Percentiles rank a stretch among this genome's conserved stretches.
Conservation (phyloP, 2,329 filamentous ascomycete species). For the Endoconidiophora laricicola region DNA sequence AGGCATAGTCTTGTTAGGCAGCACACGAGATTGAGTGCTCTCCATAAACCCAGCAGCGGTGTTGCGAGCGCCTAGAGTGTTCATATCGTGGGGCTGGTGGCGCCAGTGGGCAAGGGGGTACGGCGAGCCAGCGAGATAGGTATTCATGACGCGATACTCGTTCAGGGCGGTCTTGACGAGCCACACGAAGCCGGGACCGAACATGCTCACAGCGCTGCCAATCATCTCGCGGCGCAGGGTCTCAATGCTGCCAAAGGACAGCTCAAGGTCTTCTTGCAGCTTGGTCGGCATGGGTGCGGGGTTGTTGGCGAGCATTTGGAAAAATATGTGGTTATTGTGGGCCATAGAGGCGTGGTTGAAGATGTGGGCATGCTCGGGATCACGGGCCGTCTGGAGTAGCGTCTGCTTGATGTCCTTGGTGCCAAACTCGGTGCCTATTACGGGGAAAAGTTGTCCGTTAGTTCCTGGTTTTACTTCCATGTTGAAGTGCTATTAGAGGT, state of each 20-base stretch:
- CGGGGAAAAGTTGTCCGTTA: conserved; percentile 1
- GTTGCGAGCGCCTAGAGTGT: conserved; percentile 33
- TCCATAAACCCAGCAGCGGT: conserved; percentile 21
- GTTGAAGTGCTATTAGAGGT: background rate
- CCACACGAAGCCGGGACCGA: conserved; percentile 95
- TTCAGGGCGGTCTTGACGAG: conserved; percentile 45
- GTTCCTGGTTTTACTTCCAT: background rate
- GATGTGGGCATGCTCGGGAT: conserved; percentile 56
- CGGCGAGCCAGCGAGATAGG: conserved; percentile 82
- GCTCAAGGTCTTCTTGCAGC: conserved; percentile 44
- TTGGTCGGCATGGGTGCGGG: conserved; percentile 35
- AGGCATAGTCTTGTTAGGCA: conserved; percentile 17
- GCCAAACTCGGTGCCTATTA: conserved; percentile 46
- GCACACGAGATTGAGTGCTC: conserved; percentile 14
- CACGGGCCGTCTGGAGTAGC: conserved; percentile 58
- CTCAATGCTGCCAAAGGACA: conserved; percentile 66
- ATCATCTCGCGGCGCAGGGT: conserved; percentile 68
- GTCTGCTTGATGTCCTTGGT: conserved; percentile 48
- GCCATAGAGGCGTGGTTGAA: conserved; percentile 98
- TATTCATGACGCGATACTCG: conserved; percentile 57
- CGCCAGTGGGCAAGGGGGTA: conserved; percentile 75
- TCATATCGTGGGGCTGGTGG: conserved; percentile 51
- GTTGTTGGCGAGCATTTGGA: conserved; percentile 34
- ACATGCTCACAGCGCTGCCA: conserved; percentile 73
- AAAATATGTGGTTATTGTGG: conserved; percentile 80